Evolutionary conservation across 331 rosid species (phyloP).

Genomic region (Quercus phellos): DNA sequence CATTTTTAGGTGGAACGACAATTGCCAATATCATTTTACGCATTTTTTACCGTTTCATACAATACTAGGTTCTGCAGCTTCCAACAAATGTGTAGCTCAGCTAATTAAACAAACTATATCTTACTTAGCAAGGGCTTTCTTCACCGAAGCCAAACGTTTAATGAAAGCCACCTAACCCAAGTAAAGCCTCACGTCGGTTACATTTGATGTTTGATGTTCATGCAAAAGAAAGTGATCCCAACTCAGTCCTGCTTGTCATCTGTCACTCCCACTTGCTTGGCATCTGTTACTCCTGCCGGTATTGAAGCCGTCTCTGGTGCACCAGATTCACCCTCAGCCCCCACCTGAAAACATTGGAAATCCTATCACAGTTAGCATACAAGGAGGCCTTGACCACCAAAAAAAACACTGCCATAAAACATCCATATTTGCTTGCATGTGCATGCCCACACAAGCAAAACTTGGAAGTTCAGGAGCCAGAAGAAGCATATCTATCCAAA

Average conservation of each 20-base stretch:
- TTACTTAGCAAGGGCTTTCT: neutral
- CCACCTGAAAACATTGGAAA: slow-evolving; percentile 40
- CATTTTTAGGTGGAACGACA: too few relatives aligned
- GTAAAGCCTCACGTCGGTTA: too few relatives aligned
- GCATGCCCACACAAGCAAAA: too few relatives aligned
- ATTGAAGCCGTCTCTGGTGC: slow-evolving; percentile 25
- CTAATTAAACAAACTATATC: neutral
- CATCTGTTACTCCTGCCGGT: neutral
- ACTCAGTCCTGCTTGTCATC: slow-evolving; percentile 55
- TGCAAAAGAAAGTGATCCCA: neutral
- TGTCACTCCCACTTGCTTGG: slow-evolving; percentile 2
- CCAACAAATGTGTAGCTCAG: neutral
- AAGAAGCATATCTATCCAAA: neutral
- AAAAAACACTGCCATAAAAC: neutral
- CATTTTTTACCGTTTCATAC: neutral
- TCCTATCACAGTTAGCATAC: slow-evolving; percentile 4
- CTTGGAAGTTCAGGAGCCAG: too few relatives aligned
- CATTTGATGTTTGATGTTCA: too few relatives aligned
- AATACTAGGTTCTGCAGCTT: neutral
- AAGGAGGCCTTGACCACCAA: neutral
- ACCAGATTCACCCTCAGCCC: slow-evolving; percentile 31
- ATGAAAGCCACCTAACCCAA: too few relatives aligned
- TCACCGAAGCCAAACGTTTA: too few relatives aligned
- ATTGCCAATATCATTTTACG: too few relatives aligned
- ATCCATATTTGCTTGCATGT: neutral